Conservation (phyloP, 2,329 filamentous ascomycete species). For the Parastagonospora nodorum region DNA sequence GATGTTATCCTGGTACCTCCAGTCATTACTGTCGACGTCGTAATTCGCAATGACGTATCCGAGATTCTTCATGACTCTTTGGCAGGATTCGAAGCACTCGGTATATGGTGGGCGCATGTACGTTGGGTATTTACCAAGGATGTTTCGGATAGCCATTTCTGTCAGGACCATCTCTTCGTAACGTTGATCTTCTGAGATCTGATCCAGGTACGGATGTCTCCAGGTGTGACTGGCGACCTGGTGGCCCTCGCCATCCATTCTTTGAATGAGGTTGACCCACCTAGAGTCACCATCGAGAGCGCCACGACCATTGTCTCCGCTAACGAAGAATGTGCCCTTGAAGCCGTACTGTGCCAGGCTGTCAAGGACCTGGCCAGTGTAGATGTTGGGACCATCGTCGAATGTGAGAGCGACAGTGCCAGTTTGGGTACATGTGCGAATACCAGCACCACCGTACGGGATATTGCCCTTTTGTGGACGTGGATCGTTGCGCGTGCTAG, state of each 20-base stretch:
- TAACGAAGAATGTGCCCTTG: slow-evolving; percentile 70
- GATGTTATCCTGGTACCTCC: slow-evolving; percentile 52
- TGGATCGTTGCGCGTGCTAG: slow-evolving; percentile 57
- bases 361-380: slow-evolving; percentile 64
- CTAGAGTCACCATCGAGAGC: neutral
- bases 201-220: slow-evolving; percentile 53
- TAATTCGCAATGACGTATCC: slow-evolving; percentile 64
- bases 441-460: slow-evolving; percentile 59
- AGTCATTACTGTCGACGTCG: slow-evolving; percentile 64
- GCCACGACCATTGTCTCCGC: slow-evolving; percentile 52
- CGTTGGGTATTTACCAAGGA: slow-evolving; percentile 57
- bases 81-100: slow-evolving; percentile 49
- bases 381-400: slow-evolving; percentile 66
- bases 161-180: slow-evolving; percentile 55
- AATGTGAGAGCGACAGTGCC: slow-evolving; percentile 68
- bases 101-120: slow-evolving; percentile 55
- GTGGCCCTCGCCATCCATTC: slow-evolving; percentile 59
- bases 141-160: slow-evolving; percentile 58
- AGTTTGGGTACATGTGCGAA: slow-evolving; percentile 57
- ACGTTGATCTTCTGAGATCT: slow-evolving; percentile 46
- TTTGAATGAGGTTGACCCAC: slow-evolving; percentile 54
- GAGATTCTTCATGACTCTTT: slow-evolving; percentile 44
- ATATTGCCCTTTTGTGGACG: slow-evolving; percentile 59
- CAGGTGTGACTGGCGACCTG: slow-evolving; percentile 64
- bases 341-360: slow-evolving; percentile 62